A percentile compares a stretch with the other conserved stretches of the same genome.
Conservation (phyloP, 108 stramenopile genomes). For the Fragilaria radians region DNA sequence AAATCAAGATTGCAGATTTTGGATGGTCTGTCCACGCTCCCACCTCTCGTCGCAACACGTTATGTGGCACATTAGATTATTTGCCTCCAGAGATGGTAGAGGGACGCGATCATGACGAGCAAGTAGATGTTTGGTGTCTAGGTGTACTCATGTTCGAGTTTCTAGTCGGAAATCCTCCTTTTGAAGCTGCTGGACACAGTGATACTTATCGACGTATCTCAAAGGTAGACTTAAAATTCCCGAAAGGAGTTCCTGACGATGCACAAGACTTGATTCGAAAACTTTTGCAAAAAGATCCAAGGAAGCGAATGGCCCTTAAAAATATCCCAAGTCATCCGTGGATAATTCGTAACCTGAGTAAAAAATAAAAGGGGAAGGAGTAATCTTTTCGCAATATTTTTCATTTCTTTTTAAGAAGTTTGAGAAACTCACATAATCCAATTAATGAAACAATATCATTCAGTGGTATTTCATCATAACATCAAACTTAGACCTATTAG, state of each 20-base stretch:
- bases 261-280: conserved; percentile 90
- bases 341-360: conserved; percentile 51
- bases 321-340: conserved; percentile 91
- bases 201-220: conserved; percentile 93
- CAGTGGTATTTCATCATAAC: too few relatives aligned
- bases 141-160: conserved; percentile 96
- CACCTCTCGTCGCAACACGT: conserved; percentile 82
- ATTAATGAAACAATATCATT: too few relatives aligned
- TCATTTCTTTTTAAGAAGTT: too few relatives aligned
- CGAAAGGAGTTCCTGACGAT: conserved; percentile 75
- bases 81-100: conserved; percentile 99
- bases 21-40: conserved; percentile 99
- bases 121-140: conserved; percentile 91
- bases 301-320: conserved; percentile 66
- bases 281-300: conserved; percentile 90
- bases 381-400: too few relatives aligned
- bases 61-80: conserved; percentile 99
- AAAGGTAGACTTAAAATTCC: conserved; percentile 90
- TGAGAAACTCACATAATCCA: too few relatives aligned
- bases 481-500: too few relatives aligned
- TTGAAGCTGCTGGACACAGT: conserved; percentile 90
- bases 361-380: conserved; percentile 8
- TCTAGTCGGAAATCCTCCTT: conserved; percentile 91
- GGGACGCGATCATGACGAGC: conserved; percentile 82
- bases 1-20: conserved; percentile 99